phyloP scores from a whole-genome alignment of 495 filamentous ascomycete genomes.

The Pseudevernia furfuracea region DNA sequence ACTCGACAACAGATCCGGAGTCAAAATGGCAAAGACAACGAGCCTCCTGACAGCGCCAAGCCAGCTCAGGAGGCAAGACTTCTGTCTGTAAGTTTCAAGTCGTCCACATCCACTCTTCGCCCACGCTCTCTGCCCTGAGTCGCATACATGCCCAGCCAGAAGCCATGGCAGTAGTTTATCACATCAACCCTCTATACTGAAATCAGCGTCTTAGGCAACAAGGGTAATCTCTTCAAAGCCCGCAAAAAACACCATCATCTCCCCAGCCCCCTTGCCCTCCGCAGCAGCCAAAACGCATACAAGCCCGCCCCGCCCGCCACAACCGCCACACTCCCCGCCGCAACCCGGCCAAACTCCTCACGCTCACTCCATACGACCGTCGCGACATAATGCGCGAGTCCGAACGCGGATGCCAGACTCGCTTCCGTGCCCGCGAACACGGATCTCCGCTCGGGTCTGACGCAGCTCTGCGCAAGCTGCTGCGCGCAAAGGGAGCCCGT shows the following conservation, averaged over 20 bases:
- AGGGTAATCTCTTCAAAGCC: too few relatives aligned
- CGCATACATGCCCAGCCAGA: too few relatives aligned
- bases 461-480: constrained; percentile 12
- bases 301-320: constrained; percentile 2
- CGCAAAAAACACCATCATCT: background rate
- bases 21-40: too few relatives aligned
- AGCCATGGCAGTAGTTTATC: too few relatives aligned
- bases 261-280: background rate
- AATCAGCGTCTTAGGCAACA: too few relatives aligned
- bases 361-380: constrained; percentile 3
- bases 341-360: constrained; percentile 9
- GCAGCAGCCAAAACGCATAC: constrained; percentile 12
- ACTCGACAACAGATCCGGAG: too few relatives aligned
- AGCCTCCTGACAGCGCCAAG: too few relatives aligned
- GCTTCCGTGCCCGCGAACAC: constrained; percentile 16
- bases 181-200: too few relatives aligned
- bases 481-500: constrained; percentile 6
- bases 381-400: constrained; percentile 4
- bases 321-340: constrained; percentile 5
- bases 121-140: too few relatives aligned
- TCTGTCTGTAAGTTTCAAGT: too few relatives aligned
- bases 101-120: too few relatives aligned
- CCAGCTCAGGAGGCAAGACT: too few relatives aligned
- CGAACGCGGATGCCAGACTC: constrained; percentile 9
- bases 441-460: background rate